A percentile compares a stretch with the other conserved stretches of the same genome.
phyloP scores from a whole-genome alignment of 768 basidiomycete species.

The Boletus huronensis region DNA sequence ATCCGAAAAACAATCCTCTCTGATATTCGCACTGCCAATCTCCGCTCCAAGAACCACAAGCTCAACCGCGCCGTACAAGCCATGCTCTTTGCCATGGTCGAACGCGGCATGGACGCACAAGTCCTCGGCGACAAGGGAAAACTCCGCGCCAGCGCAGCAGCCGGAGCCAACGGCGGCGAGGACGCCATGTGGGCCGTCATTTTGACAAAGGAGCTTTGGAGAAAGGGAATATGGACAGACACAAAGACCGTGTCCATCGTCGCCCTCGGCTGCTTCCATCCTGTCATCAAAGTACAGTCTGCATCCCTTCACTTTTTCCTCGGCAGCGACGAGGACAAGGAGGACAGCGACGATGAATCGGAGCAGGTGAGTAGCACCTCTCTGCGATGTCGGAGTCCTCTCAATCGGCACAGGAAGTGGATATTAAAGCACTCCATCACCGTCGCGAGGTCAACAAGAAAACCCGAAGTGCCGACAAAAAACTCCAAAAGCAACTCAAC shows the following conservation, averaged over 20 bases:
- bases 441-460: slow-evolving; percentile 93
- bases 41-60: slow-evolving; percentile 87
- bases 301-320: slow-evolving; percentile 96
- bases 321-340: slow-evolving; percentile 75
- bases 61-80: slow-evolving; percentile 94
- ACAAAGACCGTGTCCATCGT: slow-evolving; percentile 91
- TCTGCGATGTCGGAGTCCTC: neutral
- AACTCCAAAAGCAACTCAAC: slow-evolving; percentile 70
- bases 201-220: slow-evolving; percentile 91
- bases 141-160: slow-evolving; percentile 40
- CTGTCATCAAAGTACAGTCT: slow-evolving; percentile 88
- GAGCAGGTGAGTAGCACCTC: slow-evolving; percentile 32
- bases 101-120: slow-evolving; percentile 82
- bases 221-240: slow-evolving; percentile 89
- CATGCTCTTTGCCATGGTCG: slow-evolving; percentile 94
- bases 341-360: slow-evolving; percentile 72
- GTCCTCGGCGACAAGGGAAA: slow-evolving; percentile 84
- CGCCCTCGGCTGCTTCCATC: slow-evolving; percentile 89
- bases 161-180: slow-evolving; percentile 56
- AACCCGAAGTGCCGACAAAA: slow-evolving; percentile 77
- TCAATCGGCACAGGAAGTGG: slow-evolving; percentile 44
- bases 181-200: slow-evolving; percentile 99
- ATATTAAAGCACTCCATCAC: slow-evolving; percentile 77
- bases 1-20: slow-evolving; percentile 93
- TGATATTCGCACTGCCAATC: slow-evolving; percentile 89